Conservation (phyloP, 2,329 filamentous ascomycete species). For the Elsinoe necatrix region DNA sequence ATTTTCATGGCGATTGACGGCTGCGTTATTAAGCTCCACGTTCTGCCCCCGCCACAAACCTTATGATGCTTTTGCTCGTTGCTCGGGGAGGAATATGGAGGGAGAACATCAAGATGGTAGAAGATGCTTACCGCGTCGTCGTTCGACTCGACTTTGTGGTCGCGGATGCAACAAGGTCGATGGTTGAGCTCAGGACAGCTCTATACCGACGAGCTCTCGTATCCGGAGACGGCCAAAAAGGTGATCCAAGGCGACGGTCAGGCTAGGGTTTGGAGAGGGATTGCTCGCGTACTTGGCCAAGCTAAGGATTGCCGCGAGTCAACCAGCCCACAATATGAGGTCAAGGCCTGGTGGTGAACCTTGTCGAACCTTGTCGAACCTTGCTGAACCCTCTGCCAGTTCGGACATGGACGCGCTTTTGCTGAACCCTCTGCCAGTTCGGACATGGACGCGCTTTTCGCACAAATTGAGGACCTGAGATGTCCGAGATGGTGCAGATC, state of each 20-base stretch:
- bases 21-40: background rate
- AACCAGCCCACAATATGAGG: background rate
- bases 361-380: conserved; percentile 7
- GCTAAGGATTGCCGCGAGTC: background rate
- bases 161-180: no score
- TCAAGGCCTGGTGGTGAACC: background rate
- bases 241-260: conserved; percentile 8
- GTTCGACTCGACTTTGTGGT: no score
- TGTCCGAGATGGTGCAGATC: conserved; percentile 4
- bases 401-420: conserved; percentile 4
- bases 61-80: background rate
- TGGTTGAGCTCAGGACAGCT: no score
- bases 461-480: conserved; percentile 7
- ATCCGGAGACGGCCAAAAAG: background rate
- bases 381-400: conserved; percentile 7
- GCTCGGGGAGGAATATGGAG: background rate
- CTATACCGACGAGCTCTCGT: background rate
- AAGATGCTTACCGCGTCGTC: no score
- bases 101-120: no score
- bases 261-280: conserved; percentile 8
- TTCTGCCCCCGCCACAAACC: background rate
- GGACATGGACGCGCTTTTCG: conserved; percentile 1
- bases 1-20: background rate
- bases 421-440: conserved; percentile 9
- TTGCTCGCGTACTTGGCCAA: conserved; percentile 1